Conservation (phyloP, 306 rosid species). For the Fagus sylvatica region DNA sequence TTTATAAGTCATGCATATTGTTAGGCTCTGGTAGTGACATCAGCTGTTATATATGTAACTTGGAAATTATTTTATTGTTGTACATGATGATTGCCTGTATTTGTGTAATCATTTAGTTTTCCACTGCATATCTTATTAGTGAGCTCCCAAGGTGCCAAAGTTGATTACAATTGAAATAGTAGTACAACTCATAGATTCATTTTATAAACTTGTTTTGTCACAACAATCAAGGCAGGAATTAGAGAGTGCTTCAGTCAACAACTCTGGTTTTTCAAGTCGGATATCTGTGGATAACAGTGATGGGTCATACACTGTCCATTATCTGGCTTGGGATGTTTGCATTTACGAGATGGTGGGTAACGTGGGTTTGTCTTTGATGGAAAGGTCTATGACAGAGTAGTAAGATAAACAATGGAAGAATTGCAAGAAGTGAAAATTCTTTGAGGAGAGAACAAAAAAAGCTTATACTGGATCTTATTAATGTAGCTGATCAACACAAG, state of each 20-base stretch:
- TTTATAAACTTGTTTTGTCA: constrained; percentile 53
- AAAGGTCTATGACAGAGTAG: not conserved
- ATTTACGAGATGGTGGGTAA: constrained; percentile 62
- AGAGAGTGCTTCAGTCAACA: constrained; percentile 52
- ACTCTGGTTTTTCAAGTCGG: constrained; percentile 54
- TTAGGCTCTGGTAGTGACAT: too few relatives aligned
- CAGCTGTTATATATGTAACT: not conserved
- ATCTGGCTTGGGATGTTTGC: constrained; percentile 60
- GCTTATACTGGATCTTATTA: too few relatives aligned
- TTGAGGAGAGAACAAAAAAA: too few relatives aligned
- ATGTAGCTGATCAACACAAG: too few relatives aligned
- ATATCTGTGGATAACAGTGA: constrained; percentile 51
- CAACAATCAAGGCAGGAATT: constrained; percentile 65
- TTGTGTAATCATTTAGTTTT: not conserved
- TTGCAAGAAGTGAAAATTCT: too few relatives aligned
- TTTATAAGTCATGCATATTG: too few relatives aligned
- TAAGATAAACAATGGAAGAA: too few relatives aligned
- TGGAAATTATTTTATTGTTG: not conserved
- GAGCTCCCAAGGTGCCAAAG: constrained; percentile 61
- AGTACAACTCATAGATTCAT: constrained; percentile 73
- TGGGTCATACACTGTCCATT: constrained; percentile 62
- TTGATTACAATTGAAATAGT: constrained; percentile 53
- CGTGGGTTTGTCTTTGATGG: constrained; percentile 57
- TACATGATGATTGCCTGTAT: not conserved
- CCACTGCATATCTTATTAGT: constrained; percentile 11